These are phyloP conservation scores for Panaeolus papilionaceus DNA, from an alignment of 768 basidiomycete species.

Conservation along the genomic window DNA sequence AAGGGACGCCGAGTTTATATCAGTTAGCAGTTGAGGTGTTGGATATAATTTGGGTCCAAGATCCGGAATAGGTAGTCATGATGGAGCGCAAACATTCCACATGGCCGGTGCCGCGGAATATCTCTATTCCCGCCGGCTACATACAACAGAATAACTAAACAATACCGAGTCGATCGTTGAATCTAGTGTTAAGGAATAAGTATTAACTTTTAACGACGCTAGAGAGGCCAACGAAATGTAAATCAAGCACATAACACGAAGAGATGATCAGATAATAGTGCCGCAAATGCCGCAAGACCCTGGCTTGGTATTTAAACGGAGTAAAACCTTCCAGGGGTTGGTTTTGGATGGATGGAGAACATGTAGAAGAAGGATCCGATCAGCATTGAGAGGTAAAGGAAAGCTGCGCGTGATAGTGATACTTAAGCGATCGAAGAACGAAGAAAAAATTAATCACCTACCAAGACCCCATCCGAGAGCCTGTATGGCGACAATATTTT, in stretches of 20 bases:
- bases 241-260: neutral
- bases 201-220: neutral
- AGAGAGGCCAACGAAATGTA: neutral
- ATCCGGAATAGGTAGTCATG: conserved; percentile 10
- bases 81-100: neutral
- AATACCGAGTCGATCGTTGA: neutral
- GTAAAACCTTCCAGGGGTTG: conserved; percentile 35
- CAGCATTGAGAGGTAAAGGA: conserved; percentile 32
- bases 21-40: neutral
- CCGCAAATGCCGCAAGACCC: conserved; percentile 9
- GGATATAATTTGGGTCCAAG: neutral
- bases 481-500: conserved; percentile 34
- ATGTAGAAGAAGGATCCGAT: conserved; percentile 37
- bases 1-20: conserved; percentile 8
- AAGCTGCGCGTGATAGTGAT: conserved; percentile 27
- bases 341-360: conserved; percentile 28
- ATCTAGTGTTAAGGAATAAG: neutral
- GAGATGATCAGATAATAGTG: neutral
- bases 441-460: conserved; percentile 22
- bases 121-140: conserved; percentile 5
- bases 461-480: conserved; percentile 38
- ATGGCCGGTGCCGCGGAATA: conserved; percentile 10
- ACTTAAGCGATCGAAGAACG: neutral
- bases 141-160: neutral
- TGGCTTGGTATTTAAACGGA: neutral